Evolutionary conservation across 345 rosid species (phyloP).

Genomic region (Citrus australasica): DNA sequence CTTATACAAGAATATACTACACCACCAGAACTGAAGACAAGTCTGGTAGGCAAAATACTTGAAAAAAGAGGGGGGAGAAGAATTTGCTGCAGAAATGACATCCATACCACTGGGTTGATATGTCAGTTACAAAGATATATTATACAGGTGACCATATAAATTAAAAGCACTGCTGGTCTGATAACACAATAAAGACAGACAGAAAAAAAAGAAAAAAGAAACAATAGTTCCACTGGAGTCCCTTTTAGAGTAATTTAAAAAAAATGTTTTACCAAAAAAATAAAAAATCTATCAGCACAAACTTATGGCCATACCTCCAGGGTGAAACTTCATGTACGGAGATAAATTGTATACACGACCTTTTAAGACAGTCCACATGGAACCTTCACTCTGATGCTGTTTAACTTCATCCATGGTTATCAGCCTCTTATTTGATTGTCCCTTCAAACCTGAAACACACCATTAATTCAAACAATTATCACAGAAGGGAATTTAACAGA

Average conservation of each 20-base stretch:
- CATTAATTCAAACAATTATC: not conserved
- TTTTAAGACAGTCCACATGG: constrained; percentile 93
- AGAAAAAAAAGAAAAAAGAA: too few relatives aligned
- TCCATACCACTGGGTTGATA: not conserved
- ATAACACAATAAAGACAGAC: not conserved
- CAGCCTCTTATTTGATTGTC: constrained; percentile 75
- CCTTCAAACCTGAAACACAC: constrained; percentile 56
- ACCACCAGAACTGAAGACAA: not conserved
- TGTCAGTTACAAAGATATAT: not conserved
- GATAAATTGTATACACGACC: constrained; percentile 82
- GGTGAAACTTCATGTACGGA: constrained; percentile 95
- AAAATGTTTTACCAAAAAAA: not conserved
- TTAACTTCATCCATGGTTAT: constrained; percentile 75
- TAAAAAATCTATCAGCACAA: constrained; percentile 10
- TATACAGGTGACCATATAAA: not conserved
- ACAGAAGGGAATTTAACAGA: not conserved
- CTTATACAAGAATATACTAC: not conserved
- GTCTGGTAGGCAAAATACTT: not conserved
- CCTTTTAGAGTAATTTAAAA: not conserved
- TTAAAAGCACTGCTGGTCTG: not conserved
- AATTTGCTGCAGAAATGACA: not conserved
- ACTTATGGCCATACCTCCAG: constrained; percentile 53
- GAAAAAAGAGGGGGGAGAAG: not conserved
- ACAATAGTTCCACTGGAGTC: too few relatives aligned
- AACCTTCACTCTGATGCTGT: constrained; percentile 64